Evolutionary conservation across 2,329 filamentous ascomycete genomes (phyloP), one percentile per base, ranked within the genome.

Genomic region (Xylaria sp.): DNA sequence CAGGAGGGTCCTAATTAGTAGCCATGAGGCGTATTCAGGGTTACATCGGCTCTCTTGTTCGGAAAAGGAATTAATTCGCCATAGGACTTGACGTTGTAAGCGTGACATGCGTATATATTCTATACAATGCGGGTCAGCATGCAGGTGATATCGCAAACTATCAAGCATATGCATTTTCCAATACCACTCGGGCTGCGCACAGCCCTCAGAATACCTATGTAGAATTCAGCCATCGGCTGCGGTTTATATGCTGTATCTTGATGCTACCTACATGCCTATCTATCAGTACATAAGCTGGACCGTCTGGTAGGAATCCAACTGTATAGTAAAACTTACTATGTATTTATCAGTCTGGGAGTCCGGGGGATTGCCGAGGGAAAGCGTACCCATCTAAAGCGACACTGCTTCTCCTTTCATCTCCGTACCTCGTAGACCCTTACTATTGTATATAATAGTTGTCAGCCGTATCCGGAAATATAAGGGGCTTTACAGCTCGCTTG

Each of bases 401-500:
- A 58, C 52, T 23, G 20, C 39, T 67, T 34, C 55, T 30, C 30
- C 41, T 32, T 63, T 60, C 41, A 34, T 56, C 34, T 66, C 32
- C 25, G 4, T 10, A 36, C 34, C 43, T 45, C 43, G 39, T 59
- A 57, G 34, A 39, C 52, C 52, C 36, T 32, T 62, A n/a, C n/a
- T n/a, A n/a, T n/a, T n/a, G n/a, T n/a, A n/a, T n/a, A n/a, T n/a
- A n/a, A n/a, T n/a, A 23, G 60, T 55, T 57, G 50, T n/a, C 32
- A 57, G 56, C 60, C 43, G 56, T 34, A 61, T 45, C 39, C 58
- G 65, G 65, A 65, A 60, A 70, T 70, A 65, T 53, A 41, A 70
- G 68, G 65, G 65, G 61, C 45, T 43, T 28, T 55, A 46, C 50
- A 69, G 63, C 59, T 69, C 66, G 60, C 57, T 67, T 69, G 60